Evolutionary conservation across 2,329 filamentous ascomycete species (phyloP).

Genomic region (Calonectria fujianensis): DNA sequence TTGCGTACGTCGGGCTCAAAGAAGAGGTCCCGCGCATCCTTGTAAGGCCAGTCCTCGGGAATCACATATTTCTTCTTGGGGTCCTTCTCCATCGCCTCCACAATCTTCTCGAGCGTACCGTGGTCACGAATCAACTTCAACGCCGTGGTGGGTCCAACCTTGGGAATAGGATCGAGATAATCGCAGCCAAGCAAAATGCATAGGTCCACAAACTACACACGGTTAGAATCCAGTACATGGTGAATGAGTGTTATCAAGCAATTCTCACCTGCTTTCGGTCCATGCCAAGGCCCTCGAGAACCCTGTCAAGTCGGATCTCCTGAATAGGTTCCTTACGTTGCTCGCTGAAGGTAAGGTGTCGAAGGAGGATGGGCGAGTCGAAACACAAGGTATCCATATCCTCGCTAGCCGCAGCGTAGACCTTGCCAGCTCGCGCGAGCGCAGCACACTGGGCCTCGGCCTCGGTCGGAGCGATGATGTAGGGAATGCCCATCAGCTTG

Average conservation of each 20-base stretch:
- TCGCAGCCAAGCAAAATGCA: slow-evolving; percentile 98
- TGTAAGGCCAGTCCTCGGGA: slow-evolving; percentile 97
- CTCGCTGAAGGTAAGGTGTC: slow-evolving; percentile 97
- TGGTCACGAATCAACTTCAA: slow-evolving; percentile 96
- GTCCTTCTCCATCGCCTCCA: slow-evolving; percentile 86
- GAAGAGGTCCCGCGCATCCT: slow-evolving; percentile 94
- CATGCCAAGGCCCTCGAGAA: slow-evolving; percentile 91
- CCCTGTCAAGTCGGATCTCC: slow-evolving; percentile 92
- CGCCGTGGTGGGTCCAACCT: slow-evolving; percentile 92
- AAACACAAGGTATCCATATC: slow-evolving; percentile 99
- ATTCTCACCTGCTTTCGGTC: slow-evolving; percentile 83
- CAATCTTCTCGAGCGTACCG: slow-evolving; percentile 89
- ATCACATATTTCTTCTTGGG: slow-evolving; percentile 87
- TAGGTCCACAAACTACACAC: slow-evolving; percentile 90
- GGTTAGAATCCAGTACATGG: slow-evolving; percentile 32
- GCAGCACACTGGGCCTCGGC: slow-evolving; percentile 97
- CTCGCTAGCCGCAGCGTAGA: slow-evolving; percentile 96
- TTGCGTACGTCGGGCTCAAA: slow-evolving; percentile 90
- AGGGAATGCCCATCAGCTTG: slow-evolving; percentile 97
- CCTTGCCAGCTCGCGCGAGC: slow-evolving; percentile 92
- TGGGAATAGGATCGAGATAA: slow-evolving; percentile 97
- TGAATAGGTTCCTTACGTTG: slow-evolving; percentile 98
- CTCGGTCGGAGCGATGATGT: slow-evolving; percentile 95
- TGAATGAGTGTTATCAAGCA: neutral
- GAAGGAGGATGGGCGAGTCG: slow-evolving; percentile 90